Base-by-base conservation (phyloP, 345 rosid genomes). In the Rhizophora mangle region DNA sequence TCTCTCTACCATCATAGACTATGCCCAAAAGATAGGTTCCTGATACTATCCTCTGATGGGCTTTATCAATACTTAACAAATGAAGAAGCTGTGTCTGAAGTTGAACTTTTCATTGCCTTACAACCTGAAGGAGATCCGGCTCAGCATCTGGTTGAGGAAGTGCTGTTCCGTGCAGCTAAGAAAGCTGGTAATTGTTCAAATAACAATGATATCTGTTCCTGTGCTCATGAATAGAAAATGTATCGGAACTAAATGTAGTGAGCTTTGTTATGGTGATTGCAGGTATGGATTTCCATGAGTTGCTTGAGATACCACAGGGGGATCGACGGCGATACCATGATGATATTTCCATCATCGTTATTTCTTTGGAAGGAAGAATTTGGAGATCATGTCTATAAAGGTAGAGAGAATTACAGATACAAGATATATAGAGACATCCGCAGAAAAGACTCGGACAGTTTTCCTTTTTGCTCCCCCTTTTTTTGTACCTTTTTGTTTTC, bases 91-190 rank as follows among this genome's bases (percentile, higher is more conserved):
- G 82, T 88, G 19, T 73, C 83, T 8, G 91, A 87, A 70, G 92
- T 92, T 0, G 92, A 87, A 29, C 85, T 83, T 20, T 95, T 95
- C 86, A 84, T 89, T 13, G 67, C 89, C 34, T 82, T 88, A 15
- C 88, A 85, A 64, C 98, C 99, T 0, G 96, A 90, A 74, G 96
- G 96, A 10, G 99, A 95, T 80, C 99, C 99, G 4, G 98, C 99
- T 1, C 96, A 92, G 65, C 96, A 95, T 79, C 92, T 95, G 6
- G 79, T 95, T 2, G 92, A 92, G 82, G 83, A 87, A 78, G 87
- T 90, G 8, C 85, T 95, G 36, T 86, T 86, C 67, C 88, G 96
- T 8, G 99, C 99, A 19, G 99, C 99, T 2, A 90, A 82, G 72
- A 90, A 90, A 87, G 90, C 91, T 7, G 96, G 97, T 93, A 82